Conservation (phyloP, 495 filamentous ascomycete genomes). For the Aspergillus ellipticus region DNA sequence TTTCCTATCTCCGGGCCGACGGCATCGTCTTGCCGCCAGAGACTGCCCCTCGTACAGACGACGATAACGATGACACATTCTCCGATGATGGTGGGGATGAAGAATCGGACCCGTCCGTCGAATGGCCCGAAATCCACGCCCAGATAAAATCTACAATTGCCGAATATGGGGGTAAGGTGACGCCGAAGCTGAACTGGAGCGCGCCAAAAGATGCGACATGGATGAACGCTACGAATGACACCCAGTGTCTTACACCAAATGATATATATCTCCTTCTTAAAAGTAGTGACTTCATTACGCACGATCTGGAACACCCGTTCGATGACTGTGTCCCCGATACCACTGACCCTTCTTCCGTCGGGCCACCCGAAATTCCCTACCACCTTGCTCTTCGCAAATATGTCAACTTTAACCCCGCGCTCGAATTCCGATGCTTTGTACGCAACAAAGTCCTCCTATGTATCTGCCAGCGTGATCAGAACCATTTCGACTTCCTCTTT, state of each 20-base stretch:
- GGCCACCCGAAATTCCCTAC: constrained; percentile 50
- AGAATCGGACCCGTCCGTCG: constrained; percentile 52
- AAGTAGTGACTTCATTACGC: constrained; percentile 85
- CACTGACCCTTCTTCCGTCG: constrained; percentile 13
- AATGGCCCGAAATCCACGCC: constrained; percentile 70
- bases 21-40: constrained; percentile 81
- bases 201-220: constrained; percentile 95
- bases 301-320: constrained; percentile 91
- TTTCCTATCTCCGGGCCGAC: constrained; percentile 86
- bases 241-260: constrained; percentile 80
- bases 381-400: constrained; percentile 79
- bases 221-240: constrained; percentile 84
- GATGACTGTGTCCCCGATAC: constrained; percentile 62
- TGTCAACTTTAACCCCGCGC: constrained; percentile 78
- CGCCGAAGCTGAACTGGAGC: constrained; percentile 96
- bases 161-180: constrained; percentile 75
- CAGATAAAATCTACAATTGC: constrained; percentile 70
- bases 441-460: constrained; percentile 72
- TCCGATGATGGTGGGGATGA: constrained; percentile 42
- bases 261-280: constrained; percentile 94
- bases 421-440: constrained; percentile 96
- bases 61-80: constrained; percentile 36
- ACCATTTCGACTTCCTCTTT: constrained; percentile 80
- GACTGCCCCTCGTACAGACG: constrained; percentile 22
- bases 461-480: constrained; percentile 84